phyloP scores from a whole-genome alignment of 306 rosid species.

The Inga laurina region DNA sequence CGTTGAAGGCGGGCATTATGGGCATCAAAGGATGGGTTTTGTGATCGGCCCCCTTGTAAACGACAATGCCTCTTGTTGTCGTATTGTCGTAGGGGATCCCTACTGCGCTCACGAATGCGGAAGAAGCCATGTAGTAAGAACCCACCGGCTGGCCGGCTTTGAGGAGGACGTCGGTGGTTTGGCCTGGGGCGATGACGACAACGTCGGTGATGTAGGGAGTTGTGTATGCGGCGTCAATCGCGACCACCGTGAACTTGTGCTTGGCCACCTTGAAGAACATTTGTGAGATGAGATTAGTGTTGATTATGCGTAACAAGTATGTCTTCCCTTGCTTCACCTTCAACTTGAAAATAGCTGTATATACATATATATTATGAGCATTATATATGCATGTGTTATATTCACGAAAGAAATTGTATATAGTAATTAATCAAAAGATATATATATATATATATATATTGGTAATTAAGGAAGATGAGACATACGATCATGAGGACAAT shows the following conservation, averaged over 20 bases:
- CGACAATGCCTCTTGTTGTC: conserved; percentile 47
- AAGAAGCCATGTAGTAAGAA: conserved; percentile 73
- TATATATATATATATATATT: too few species aligned
- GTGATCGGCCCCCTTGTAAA: conserved; percentile 33
- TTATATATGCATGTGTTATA: too few species aligned
- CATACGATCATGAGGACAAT: conserved; percentile 54
- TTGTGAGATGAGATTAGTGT: conserved; percentile 23
- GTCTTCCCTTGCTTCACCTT: conserved; percentile 56
- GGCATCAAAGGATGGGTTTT: conserved; percentile 50
- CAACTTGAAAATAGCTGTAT: conserved; percentile 23
- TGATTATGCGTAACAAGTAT: conserved; percentile 48
- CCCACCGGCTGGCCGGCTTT: conserved; percentile 37
- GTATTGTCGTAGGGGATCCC: not conserved
- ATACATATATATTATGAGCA: too few species aligned
- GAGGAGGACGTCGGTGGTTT: conserved; percentile 71
- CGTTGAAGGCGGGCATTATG: conserved; percentile 33
- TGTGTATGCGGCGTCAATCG: conserved; percentile 66
- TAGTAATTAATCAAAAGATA: too few species aligned
- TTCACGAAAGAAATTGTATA: not conserved
- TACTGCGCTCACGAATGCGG: conserved; percentile 28
- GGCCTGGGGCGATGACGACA: conserved; percentile 57
- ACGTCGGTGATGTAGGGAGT: conserved; percentile 49
- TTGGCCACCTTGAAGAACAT: conserved; percentile 67
- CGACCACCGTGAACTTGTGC: conserved; percentile 65
- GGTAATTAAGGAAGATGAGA: too few species aligned